phyloP scores from a whole-genome alignment of 495 filamentous ascomycete genomes.

The Staphylotrichum tortipilum region DNA sequence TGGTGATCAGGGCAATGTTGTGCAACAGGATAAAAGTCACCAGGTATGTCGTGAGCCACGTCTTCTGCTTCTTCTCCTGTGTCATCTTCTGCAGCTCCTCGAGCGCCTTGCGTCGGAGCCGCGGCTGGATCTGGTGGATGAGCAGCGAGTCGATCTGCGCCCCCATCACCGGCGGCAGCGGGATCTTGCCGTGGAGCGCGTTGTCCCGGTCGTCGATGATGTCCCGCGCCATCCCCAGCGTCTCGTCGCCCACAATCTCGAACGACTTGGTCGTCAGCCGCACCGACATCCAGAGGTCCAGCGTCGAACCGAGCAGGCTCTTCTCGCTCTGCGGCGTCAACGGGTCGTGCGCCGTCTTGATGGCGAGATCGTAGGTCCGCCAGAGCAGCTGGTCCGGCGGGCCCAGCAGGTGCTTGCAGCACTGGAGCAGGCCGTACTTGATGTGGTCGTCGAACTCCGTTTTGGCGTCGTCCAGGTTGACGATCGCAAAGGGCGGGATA shows the following conservation, averaged over 20 bases:
- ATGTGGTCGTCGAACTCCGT: slow-evolving; percentile 37
- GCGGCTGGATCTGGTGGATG: slow-evolving; percentile 48
- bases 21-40: slow-evolving; percentile 51
- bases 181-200: slow-evolving; percentile 43
- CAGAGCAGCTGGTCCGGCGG: slow-evolving; percentile 31
- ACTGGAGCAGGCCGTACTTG: slow-evolving; percentile 27
- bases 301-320: slow-evolving; percentile 38
- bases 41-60: slow-evolving; percentile 51
- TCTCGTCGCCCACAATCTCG: slow-evolving; percentile 47
- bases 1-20: slow-evolving; percentile 49
- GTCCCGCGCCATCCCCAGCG: slow-evolving; percentile 40
- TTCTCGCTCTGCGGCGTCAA: slow-evolving; percentile 25
- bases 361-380: slow-evolving; percentile 35
- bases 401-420: slow-evolving; percentile 32
- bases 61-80: slow-evolving; percentile 45
- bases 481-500: slow-evolving; percentile 41
- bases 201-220: slow-evolving; percentile 40
- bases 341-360: slow-evolving; percentile 23
- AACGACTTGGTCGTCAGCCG: slow-evolving; percentile 49
- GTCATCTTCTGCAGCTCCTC: slow-evolving; percentile 49
- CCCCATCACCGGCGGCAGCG: slow-evolving; percentile 51
- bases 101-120: slow-evolving; percentile 45
- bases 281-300: slow-evolving; percentile 50
- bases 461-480: slow-evolving; percentile 39
- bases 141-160: slow-evolving; percentile 51